These are phyloP conservation scores for Inga oerstediana DNA, from an alignment of 306 rosid species.

Conservation along the genomic window DNA sequence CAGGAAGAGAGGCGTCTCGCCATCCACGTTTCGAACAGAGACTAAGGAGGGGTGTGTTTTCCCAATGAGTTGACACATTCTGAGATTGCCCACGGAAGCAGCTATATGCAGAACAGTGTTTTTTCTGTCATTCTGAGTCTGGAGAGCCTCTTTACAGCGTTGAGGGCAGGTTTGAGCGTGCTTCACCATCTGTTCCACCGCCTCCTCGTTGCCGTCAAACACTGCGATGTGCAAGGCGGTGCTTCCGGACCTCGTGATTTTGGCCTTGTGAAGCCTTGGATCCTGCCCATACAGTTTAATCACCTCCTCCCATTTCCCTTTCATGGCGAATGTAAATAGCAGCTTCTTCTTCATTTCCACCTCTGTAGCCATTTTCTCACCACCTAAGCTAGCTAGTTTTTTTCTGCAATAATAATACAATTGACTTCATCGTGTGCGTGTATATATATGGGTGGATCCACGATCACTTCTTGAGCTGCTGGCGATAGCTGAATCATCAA, in stretches of 20 bases:
- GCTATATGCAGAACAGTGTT: conserved; percentile 54
- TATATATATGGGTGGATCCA: not conserved
- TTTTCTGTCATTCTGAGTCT: conserved; percentile 16
- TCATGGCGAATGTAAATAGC: conserved; percentile 30
- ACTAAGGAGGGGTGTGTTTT: not conserved
- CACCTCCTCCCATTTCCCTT: conserved; percentile 44
- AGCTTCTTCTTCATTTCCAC: not conserved
- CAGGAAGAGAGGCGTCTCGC: conserved; percentile 62
- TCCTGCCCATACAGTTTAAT: not conserved
- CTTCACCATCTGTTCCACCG: conserved; percentile 23
- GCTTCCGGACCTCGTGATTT: conserved; percentile 46
- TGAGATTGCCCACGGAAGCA: conserved; percentile 41
- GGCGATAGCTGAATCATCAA: not conserved
- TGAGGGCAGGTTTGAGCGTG: not conserved
- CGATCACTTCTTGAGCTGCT: not conserved
- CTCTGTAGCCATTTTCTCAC: not conserved
- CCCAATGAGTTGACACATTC: conserved; percentile 42
- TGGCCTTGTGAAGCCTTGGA: not conserved
- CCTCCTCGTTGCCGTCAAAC: conserved; percentile 36
- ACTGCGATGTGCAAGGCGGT: conserved; percentile 64
- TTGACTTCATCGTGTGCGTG: not conserved
- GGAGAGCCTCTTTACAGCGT: not conserved
- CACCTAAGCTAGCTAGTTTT: not conserved
- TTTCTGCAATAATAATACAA: not conserved
- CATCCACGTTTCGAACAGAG: conserved; percentile 28